Percentiles rank a stretch among this genome's conserved stretches.
Evolutionary conservation across 192 early-diverging fungal genomes (phyloP).

Genomic region (Dissophora globulifera): DNA sequence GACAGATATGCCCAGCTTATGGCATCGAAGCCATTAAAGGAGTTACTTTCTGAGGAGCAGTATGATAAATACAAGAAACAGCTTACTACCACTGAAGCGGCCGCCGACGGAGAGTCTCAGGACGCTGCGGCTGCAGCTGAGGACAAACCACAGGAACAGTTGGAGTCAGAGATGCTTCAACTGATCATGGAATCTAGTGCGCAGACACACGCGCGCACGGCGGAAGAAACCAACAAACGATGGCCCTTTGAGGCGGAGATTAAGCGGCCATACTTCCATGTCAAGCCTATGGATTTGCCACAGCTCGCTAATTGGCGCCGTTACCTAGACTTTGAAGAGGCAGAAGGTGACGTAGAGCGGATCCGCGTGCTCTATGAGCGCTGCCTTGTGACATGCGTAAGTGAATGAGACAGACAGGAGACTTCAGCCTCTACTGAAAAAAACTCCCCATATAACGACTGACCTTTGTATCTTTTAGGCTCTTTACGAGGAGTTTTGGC

Average conservation of each 20-base stretch:
- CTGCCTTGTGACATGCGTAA: conserved; percentile 79
- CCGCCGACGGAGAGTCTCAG: conserved; percentile 2
- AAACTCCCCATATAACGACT: no score
- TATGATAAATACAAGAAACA: conserved; percentile 55
- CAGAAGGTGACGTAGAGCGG: conserved; percentile 62
- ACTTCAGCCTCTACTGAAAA: no score
- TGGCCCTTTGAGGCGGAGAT: conserved; percentile 83
- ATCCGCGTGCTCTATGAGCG: conserved; percentile 76
- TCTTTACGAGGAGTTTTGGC: conserved; percentile 83
- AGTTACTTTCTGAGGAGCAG: conserved; percentile 63
- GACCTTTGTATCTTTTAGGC: conserved; percentile 53
- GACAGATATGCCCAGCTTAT: conserved; percentile 67
- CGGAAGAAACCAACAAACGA: conserved; percentile 75
- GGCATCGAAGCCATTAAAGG: conserved; percentile 62
- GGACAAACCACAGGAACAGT: conserved; percentile 49
- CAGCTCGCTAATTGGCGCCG: conserved; percentile 77
- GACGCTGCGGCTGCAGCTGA: conserved; percentile 3
- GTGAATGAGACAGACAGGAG: no score
- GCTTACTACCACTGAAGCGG: conserved; percentile 8
- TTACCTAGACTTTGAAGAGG: conserved; percentile 81
- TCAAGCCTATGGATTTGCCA: conserved; percentile 77
- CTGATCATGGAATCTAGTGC: conserved; percentile 66
- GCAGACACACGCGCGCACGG: conserved; percentile 71
- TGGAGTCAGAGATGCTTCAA: conserved; percentile 65
- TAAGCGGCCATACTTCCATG: conserved; percentile 83